Evolutionary conservation across 768 basidiomycete genomes (phyloP).

Genomic region (Amyloporia xantha): DNA sequence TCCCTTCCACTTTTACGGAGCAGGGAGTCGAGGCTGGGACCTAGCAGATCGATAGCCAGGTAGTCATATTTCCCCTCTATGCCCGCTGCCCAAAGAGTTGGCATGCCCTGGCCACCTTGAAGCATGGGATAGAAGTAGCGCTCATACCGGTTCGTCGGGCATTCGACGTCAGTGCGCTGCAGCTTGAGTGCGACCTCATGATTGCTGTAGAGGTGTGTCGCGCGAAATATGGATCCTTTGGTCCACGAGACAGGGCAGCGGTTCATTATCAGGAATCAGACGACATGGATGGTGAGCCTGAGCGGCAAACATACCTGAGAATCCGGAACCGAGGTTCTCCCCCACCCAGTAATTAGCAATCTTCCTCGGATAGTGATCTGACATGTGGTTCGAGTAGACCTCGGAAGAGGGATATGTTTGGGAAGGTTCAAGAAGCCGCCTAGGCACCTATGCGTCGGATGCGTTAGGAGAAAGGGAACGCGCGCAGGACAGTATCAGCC

Average conservation of each 20-base stretch:
- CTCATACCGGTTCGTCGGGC: constrained; percentile 72
- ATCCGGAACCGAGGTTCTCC: constrained; percentile 61
- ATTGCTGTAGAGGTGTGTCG: constrained; percentile 47
- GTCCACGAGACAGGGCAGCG: background rate
- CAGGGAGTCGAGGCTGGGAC: constrained; percentile 59
- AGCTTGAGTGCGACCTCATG: constrained; percentile 70
- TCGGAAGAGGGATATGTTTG: background rate
- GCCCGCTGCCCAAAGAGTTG: constrained; percentile 54
- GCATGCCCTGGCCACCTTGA: constrained; percentile 71
- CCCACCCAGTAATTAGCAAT: constrained; percentile 60
- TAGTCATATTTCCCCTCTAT: constrained; percentile 26
- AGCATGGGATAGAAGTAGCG: constrained; percentile 60
- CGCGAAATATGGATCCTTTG: constrained; percentile 67
- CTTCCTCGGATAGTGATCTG: constrained; percentile 22
- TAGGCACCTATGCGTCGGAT: background rate
- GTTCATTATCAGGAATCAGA: background rate
- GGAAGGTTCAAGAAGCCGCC: background rate
- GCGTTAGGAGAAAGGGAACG: background rate
- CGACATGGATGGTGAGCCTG: too few relatives aligned
- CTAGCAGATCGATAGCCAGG: constrained; percentile 73
- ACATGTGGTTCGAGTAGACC: background rate
- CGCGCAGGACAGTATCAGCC: too few relatives aligned
- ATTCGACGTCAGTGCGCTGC: constrained; percentile 62
- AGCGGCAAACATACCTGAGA: constrained; percentile 49
- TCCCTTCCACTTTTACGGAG: constrained; percentile 50